Evolutionary conservation across 108 stramenopile species (phyloP), one percentile per base, ranked within the genome.

Genomic region (Skeletonema grethae): DNA sequence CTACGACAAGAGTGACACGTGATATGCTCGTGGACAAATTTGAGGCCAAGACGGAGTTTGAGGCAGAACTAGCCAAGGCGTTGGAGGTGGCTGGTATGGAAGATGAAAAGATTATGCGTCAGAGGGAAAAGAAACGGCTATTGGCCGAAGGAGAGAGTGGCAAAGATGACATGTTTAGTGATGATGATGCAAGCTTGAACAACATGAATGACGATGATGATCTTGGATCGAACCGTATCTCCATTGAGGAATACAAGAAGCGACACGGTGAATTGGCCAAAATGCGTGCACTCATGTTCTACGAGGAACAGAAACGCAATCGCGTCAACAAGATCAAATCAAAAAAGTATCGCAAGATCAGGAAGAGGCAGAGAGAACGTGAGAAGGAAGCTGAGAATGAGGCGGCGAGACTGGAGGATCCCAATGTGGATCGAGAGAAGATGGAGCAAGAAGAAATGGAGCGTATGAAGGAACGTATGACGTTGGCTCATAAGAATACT

Each of bases 321-420:
- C 96, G 96, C n/a, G 94, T 97, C 57, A 99, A 99, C 82, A 99
- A 99, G 81, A 99, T 98, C 82, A 99, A 99, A 75, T 96, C 95
- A 7, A 98, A 98, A 70, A 97, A 94, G 78, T 98, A 96, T 72
- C 87, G 95, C n/a, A 88, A 93, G 34, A 95, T 97, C 56, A 90
- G 94, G 15, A 98, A 97, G 84, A 84, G 88, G 70, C 88, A 92
- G 70, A 78, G 88, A 20, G 91, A 90, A n/a, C 84, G 91, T 3
- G 79, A 76, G 16, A 88, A 89, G 82, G 93, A 92, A 24, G 83
- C 85, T 3, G 94, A 91, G 25, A 61, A 87, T 25, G 96, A 93
- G 35, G 80, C 87, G 15, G 82, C 84, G 2, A 66, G 77, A 20
- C 39, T 79, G 5, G 67, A 73, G 46, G 79, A 57, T 67, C 81